These are phyloP conservation scores for Sporobolus alterniflorus DNA, from an alignment of 202 grass and related monocot species.

Conservation along the genomic window DNA sequence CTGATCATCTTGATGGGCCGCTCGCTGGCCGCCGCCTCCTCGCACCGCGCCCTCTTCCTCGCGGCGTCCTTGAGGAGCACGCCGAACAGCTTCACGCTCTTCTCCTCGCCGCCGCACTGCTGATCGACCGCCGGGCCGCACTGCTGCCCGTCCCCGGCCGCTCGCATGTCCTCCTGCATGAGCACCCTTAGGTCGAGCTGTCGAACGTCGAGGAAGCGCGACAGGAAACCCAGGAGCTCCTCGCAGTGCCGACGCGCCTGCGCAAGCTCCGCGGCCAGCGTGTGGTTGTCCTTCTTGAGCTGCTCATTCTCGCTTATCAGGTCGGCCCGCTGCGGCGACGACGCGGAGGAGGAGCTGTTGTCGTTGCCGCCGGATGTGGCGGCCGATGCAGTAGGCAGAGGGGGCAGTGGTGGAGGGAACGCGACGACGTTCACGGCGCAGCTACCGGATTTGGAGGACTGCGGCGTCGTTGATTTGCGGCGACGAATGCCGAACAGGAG, in stretches of 20 bases:
- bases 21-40: slow-evolving; percentile 52
- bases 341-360: slow-evolving; percentile 53
- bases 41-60: slow-evolving; percentile 52
- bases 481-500: slow-evolving; percentile 75
- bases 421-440: slow-evolving; percentile 26
- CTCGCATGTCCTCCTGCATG: slow-evolving; percentile 51
- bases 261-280: slow-evolving; percentile 58
- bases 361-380: slow-evolving; percentile 56
- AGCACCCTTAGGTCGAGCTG: slow-evolving; percentile 57
- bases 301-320: slow-evolving; percentile 67
- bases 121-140: not conserved
- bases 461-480: slow-evolving; percentile 43
- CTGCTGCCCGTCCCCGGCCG: not conserved
- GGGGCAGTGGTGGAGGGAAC: slow-evolving; percentile 40
- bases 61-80: slow-evolving; percentile 50
- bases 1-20: slow-evolving; percentile 68
- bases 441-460: slow-evolving; percentile 26
- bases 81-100: slow-evolving; percentile 77
- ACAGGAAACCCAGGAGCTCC: slow-evolving; percentile 79
- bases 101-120: slow-evolving; percentile 23
- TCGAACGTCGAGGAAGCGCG: slow-evolving; percentile 68
- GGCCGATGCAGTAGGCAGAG: slow-evolving; percentile 28
- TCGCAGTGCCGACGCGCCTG: slow-evolving; percentile 59
- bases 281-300: slow-evolving; percentile 69
- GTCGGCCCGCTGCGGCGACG: slow-evolving; percentile 39